Base-by-base conservation (phyloP, 345 rosid genomes). In the Erodium maritimum region DNA sequence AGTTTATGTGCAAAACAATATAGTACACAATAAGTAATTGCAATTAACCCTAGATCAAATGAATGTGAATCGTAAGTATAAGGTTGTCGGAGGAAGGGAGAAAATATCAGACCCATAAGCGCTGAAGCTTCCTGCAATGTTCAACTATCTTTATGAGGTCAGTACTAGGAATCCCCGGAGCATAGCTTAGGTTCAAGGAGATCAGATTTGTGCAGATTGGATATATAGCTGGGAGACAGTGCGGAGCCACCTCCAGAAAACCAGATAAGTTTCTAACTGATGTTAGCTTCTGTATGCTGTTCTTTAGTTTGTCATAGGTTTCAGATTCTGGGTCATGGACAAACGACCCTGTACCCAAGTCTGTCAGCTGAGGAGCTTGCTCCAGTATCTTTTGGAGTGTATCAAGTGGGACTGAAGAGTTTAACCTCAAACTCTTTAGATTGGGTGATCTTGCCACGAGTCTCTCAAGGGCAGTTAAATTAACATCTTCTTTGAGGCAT, bases 361-460 rank as follows among this genome's bases (percentile, higher is more conserved):
- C 99, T 54, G 68, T 73, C 33, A 93, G 71, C 61, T 80, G 91
- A 56, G 96, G 91, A 0, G 94, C 94, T 54, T 64, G 69, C 46
- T 68, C 69, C 74, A 93, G 67, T 59, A 93, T 66, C 68, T 68
- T 93, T 46, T 78, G 81, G 42, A 89, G 87, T 0, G 73, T 42
- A 17, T 93, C 99, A 12, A 83, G 71, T 1, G 99, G 86, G 1
- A 93, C 94, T 0, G 94, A 82, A 51, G 77, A 86, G 73, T 81
- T 89, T 55, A 93, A 58, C 77, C 77, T 93, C 89, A 93, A 75
- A 58, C 86, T 83, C 84, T 74, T 82, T 50, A 93, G 89, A 60
- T 85, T 74, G 2, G 96, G 94, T 58, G 96, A 93, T 73, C 99
- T 83, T 0, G 90, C 86, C 2, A 93, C 91, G 10, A 93, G 94